Evolutionary conservation across 2,329 filamentous ascomycete species (phyloP), one percentile per base, ranked within the genome.

Genomic region (Calonectria pseudoturangicola): DNA sequence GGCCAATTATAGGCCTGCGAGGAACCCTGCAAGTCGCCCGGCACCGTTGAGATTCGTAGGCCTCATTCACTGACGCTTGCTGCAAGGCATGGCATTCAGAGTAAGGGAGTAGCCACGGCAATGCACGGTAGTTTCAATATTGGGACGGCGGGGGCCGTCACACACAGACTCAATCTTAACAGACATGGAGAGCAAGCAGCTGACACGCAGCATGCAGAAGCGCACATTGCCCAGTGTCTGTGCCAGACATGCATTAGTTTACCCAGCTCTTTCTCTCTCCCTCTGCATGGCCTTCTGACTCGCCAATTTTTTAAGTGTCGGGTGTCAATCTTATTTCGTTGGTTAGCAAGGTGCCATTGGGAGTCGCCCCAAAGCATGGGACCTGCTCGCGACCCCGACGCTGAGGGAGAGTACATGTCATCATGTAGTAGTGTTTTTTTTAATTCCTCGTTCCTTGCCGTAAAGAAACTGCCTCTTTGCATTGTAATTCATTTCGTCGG

Each of bases 191-290:
- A 66, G 50, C 51, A 60, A 66, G 50, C 51, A 66, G 70, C 58
- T 72, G 65, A 63, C 70, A 67, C 60, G 62, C 64, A 73, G 54
- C 58, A 48, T 27, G 64, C 45, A 58, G 51, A 27, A 15, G 28
- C 41, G 36, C 48, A 30, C 45, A 60, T 21, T 36, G 48, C 47
- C 28, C 48, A 70, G 48, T 48, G 33, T 62, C 60, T 48, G 60
- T 70, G 48, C 63, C 54, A 70, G 73, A 76, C 62, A 70, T 54
- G 63, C 66, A 69, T 47, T 74, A 73, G 68, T 65, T 33, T 66
- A 64, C 51, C 62, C 70, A 30, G 54, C 58, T 58, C 47, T 71
- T 9, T 33, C 30, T 33, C 69, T 47, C 54, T 33, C 30, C 9
- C 69, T 47, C 54, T 47, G 25, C 54, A 21, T 68, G 64, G 39